These are phyloP conservation scores for Madurella mycetomatis DNA, from an alignment of 2,329 filamentous ascomycete genomes.

Conservation along the genomic window DNA sequence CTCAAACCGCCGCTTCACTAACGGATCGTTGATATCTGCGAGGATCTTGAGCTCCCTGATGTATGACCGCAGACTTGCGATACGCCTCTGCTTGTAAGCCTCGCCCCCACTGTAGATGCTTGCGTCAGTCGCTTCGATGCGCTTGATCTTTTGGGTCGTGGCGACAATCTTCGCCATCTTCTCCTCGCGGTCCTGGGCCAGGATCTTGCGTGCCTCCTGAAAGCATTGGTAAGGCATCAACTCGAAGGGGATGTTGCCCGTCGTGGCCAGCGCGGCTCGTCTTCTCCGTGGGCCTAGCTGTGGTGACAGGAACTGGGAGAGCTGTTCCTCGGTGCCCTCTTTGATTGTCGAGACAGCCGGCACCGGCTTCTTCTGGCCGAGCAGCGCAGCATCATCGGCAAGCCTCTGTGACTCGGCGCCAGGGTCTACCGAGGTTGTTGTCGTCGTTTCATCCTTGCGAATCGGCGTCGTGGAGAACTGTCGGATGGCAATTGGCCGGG, in stretches of 20 bases:
- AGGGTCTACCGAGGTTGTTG: conserved; percentile 23
- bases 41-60: conserved; percentile 79
- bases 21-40: conserved; percentile 90
- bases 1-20: conserved; percentile 91
- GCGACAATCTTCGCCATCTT: conserved; percentile 70
- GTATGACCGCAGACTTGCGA: conserved; percentile 66
- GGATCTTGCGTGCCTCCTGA: conserved; percentile 84
- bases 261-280: conserved; percentile 64
- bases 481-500: conserved; percentile 33
- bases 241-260: conserved; percentile 75
- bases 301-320: conserved; percentile 63
- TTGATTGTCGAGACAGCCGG: conserved; percentile 12
- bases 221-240: conserved; percentile 96
- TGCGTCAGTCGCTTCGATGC: conserved; percentile 56
- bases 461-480: conserved; percentile 34
- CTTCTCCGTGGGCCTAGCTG: conserved; percentile 83
- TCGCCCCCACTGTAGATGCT: conserved; percentile 58
- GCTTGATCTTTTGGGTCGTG: conserved; percentile 64
- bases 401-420: conserved; percentile 19
- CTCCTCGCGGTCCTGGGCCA: conserved; percentile 73
- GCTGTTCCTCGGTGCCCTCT: conserved; percentile 46
- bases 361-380: conserved; percentile 46
- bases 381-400: conserved; percentile 27
- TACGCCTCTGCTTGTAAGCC: conserved; percentile 57
- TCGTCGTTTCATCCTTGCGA: conserved; percentile 35